Evolutionary conservation across 352 stramenopile species (phyloP).

Genomic region (Aphanomyces cochlioides): DNA sequence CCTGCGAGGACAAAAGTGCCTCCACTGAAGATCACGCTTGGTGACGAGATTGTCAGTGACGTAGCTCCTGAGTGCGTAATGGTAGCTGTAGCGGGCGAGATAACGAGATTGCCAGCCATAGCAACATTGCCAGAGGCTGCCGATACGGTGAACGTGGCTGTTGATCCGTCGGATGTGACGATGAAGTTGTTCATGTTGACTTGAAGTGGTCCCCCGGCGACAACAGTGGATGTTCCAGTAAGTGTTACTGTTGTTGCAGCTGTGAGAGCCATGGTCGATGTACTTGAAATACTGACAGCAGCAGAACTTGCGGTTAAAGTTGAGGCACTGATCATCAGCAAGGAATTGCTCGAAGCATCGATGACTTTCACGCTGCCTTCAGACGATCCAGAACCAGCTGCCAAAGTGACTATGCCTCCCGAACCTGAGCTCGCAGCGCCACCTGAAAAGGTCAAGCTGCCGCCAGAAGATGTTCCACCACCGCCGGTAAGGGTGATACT

Average conservation of each 20-base stretch:
- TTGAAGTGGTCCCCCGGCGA: slow-evolving; percentile 44
- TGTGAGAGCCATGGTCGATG: slow-evolving; percentile 43
- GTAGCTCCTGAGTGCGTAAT: slow-evolving; percentile 39
- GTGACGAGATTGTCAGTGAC: slow-evolving; percentile 41
- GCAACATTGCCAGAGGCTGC: slow-evolving; percentile 33
- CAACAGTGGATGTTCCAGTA: slow-evolving; percentile 40
- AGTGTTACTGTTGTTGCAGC: slow-evolving; percentile 44
- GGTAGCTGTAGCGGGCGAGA: slow-evolving; percentile 35
- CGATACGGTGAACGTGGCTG: slow-evolving; percentile 41
- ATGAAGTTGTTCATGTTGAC: slow-evolving; percentile 49
- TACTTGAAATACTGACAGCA: slow-evolving; percentile 42
- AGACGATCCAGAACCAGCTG: slow-evolving; percentile 33
- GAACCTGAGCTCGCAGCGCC: slow-evolving; percentile 40
- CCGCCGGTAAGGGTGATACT: slow-evolving; percentile 37
- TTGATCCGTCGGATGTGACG: slow-evolving; percentile 35
- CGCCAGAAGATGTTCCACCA: slow-evolving; percentile 14
- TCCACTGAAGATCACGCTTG: slow-evolving; percentile 39
- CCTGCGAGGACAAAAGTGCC: slow-evolving; percentile 32
- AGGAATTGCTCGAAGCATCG: slow-evolving; percentile 32
- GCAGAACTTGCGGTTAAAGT: slow-evolving; percentile 38
- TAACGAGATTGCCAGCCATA: slow-evolving; percentile 35
- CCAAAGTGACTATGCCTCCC: slow-evolving; percentile 45
- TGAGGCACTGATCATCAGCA: slow-evolving; percentile 42
- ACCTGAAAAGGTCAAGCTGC: slow-evolving; percentile 33
- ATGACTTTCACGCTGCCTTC: slow-evolving; percentile 39